Conservation (phyloP, 1,139 yeast genomes). For the Suhomyces choctaworum region DNA sequence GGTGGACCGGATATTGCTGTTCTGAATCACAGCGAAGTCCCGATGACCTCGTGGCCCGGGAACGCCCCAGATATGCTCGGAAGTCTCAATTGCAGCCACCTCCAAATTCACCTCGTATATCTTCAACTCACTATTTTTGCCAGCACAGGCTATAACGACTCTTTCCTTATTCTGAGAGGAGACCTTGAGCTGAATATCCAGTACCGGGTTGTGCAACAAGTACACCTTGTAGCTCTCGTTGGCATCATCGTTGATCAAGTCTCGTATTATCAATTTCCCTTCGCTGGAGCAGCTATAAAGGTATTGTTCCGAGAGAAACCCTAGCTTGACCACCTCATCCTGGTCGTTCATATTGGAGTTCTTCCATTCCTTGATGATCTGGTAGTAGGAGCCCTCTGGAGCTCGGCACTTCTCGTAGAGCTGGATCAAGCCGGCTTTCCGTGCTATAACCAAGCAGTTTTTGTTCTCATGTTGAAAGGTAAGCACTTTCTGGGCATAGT, state of each 20-base stretch:
- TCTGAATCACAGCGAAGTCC: conserved; percentile 9
- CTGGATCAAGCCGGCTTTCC: conserved; percentile 34
- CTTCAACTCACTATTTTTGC: conserved; percentile 47
- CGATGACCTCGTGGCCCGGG: conserved; percentile 7
- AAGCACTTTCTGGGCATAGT: conserved; percentile 23
- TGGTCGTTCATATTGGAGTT: conserved; percentile 21
- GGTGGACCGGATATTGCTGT: conserved; percentile 11
- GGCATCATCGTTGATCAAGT: conserved; percentile 42
- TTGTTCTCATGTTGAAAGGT: conserved; percentile 23
- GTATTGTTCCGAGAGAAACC: conserved; percentile 29
- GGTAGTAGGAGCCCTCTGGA: conserved; percentile 14
- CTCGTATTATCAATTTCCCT: conserved; percentile 48
- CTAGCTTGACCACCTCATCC: conserved; percentile 35
- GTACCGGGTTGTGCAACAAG: conserved; percentile 37
- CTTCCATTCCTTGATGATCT: conserved; percentile 33
- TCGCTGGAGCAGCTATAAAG: conserved; percentile 46
- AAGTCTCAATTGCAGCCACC: conserved; percentile 1
- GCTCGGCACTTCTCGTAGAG: conserved; percentile 23
- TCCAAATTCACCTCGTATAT: conserved; percentile 23
- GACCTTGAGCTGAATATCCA: conserved; percentile 23
- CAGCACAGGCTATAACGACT: conserved; percentile 39
- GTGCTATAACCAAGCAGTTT: conserved; percentile 28
- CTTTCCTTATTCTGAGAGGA: conserved; percentile 15
- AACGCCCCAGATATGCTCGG: conserved; percentile 6
- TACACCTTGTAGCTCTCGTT: conserved; percentile 32